Conservation (phyloP, 2,329 filamentous ascomycete genomes). For the Botrytis fragariae region DNA sequence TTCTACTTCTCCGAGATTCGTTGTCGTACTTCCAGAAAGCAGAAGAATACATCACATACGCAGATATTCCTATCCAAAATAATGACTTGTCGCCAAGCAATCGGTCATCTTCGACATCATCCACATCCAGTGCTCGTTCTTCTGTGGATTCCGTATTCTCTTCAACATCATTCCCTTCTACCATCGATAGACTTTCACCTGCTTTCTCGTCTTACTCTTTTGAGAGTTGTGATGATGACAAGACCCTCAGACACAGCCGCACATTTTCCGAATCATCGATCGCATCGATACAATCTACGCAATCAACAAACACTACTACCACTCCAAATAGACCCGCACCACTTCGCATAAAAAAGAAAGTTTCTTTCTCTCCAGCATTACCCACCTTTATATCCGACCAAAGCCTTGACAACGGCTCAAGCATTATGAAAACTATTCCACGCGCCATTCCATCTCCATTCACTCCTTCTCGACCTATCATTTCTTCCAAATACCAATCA, state of each 20-base stretch:
- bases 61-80: constrained; percentile 27
- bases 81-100: constrained; percentile 7
- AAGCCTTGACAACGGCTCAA: background rate
- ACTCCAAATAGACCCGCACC: constrained; percentile 19
- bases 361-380: constrained; percentile 29
- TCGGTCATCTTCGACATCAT: constrained; percentile 23
- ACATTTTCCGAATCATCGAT: constrained; percentile 15
- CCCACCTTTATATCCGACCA: constrained; percentile 2
- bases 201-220: constrained; percentile 25
- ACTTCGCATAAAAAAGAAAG: constrained; percentile 34
- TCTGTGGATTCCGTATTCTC: constrained; percentile 36
- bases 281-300: constrained; percentile 1
- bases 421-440: background rate
- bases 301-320: background rate
- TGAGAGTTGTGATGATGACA: constrained; percentile 11
- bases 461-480: background rate
- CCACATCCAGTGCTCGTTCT: constrained; percentile 31
- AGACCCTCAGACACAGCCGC: constrained; percentile 16
- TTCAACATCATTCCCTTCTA: constrained; percentile 24
- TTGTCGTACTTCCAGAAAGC: constrained; percentile 33
- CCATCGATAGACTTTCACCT: constrained; percentile 16
- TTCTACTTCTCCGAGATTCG: constrained; percentile 36
- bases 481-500: background rate
- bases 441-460: background rate
- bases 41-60: constrained; percentile 29